Evolutionary conservation across 306 rosid genomes (phyloP).

Genomic region (Carpinus viminea): DNA sequence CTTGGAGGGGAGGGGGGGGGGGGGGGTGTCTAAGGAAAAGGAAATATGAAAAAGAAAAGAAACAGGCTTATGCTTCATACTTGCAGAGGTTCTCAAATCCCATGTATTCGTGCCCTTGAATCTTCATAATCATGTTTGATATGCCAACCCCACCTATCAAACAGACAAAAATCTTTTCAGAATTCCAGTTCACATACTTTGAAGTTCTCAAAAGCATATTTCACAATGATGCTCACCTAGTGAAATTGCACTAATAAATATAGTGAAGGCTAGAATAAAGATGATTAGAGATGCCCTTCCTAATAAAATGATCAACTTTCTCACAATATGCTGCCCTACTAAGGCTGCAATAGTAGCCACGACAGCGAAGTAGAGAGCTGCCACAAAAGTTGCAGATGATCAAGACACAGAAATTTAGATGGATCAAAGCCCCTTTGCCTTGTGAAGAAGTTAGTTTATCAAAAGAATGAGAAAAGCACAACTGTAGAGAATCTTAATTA

Average conservation of each 20-base stretch:
- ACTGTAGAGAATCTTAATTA: conserved; percentile 18
- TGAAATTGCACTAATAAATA: conserved; percentile 77
- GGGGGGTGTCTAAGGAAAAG: neutral
- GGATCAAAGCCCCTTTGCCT: neutral
- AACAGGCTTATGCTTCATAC: conserved; percentile 34
- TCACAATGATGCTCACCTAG: conserved; percentile 47
- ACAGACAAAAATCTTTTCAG: conserved; percentile 12
- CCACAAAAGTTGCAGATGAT: conserved; percentile 9
- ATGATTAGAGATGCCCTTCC: conserved; percentile 93
- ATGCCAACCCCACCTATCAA: conserved; percentile 88
- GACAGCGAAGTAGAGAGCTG: conserved; percentile 66
- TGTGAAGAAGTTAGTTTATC: neutral
- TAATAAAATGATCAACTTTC: conserved; percentile 54
- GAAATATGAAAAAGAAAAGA: neutral
- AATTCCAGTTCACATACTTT: conserved; percentile 8
- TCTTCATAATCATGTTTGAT: conserved; percentile 56
- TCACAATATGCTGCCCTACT: conserved; percentile 76
- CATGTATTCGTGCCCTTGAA: conserved; percentile 66
- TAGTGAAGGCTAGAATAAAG: conserved; percentile 72
- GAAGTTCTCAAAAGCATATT: neutral
- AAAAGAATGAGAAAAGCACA: neutral
- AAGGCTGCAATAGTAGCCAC: conserved; percentile 85
- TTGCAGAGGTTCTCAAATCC: conserved; percentile 89
- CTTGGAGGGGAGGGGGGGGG: neutral
- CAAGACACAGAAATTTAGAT: neutral